Evolutionary conservation across 202 grass and related monocot species (phyloP).

Genomic region (Dendrocalamus latiflorus): DNA sequence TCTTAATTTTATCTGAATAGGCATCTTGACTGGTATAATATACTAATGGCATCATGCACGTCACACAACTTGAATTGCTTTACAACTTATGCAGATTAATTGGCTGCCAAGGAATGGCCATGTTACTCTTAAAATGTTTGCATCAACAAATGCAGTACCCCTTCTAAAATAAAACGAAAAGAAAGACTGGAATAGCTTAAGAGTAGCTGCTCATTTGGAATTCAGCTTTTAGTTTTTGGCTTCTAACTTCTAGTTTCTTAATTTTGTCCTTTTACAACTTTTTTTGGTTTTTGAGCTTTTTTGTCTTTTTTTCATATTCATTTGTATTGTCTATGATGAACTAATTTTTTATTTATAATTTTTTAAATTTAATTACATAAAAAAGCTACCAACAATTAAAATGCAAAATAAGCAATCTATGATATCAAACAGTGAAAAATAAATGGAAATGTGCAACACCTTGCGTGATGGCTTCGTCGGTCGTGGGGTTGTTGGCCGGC

Average conservation of each 20-base stretch:
- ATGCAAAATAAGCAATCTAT: no score
- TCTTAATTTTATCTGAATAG: neutral
- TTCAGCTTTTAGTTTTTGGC: no score
- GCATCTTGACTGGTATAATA: conserved; percentile 6
- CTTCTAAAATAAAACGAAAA: neutral
- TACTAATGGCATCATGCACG: neutral
- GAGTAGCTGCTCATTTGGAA: neutral
- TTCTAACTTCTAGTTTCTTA: no score
- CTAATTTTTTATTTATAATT: no score
- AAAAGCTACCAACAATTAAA: no score
- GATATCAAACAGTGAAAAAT: no score
- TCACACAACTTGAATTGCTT: neutral
- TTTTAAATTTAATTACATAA: no score
- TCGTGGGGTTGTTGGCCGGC: conserved; percentile 9
- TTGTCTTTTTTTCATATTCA: no score
- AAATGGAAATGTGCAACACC: no score
- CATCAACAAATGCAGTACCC: neutral
- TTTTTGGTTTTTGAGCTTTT: no score
- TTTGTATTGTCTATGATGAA: no score
- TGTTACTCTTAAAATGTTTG: neutral
- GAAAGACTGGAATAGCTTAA: neutral
- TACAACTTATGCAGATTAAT: neutral
- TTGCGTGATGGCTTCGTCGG: neutral
- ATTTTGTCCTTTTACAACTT: no score
- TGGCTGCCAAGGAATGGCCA: neutral